phyloP scores from a whole-genome alignment of 1,284 basidiomycete species.

The Papiliotrema fonsecae region DNA sequence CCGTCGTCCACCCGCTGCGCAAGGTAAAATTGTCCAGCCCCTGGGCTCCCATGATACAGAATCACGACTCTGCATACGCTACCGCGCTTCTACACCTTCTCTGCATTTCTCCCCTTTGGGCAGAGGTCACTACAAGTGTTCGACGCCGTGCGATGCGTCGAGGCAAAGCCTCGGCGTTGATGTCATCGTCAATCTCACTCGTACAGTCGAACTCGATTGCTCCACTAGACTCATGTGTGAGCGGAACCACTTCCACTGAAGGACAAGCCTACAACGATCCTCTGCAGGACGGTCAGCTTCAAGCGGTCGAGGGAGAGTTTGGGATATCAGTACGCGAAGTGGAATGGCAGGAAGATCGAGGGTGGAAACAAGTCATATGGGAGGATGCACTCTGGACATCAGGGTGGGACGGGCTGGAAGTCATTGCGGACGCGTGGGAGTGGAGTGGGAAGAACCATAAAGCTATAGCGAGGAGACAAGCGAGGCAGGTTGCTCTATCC shows the following conservation, averaged over 20 bases:
- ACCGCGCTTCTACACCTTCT: constrained; percentile 1
- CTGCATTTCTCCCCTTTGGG: not conserved
- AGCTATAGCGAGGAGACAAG: not conserved
- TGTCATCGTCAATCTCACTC: no score
- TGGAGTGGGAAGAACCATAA: not conserved
- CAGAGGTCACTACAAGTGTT: not conserved
- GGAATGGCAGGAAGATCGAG: not conserved
- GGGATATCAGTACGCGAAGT: not conserved
- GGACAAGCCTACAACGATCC: no score
- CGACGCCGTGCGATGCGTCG: not conserved
- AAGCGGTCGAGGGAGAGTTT: not conserved
- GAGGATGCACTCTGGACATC: constrained; percentile 6
- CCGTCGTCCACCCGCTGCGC: no score
- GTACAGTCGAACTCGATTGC: no score
- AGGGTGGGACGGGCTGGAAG: constrained; percentile 7
- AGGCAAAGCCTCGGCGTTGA: no score
- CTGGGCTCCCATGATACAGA: no score
- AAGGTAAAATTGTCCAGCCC: no score
- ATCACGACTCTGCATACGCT: no score
- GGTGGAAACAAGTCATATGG: constrained; percentile 9
- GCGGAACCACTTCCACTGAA: no score
- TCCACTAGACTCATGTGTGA: no score
- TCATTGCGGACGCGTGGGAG: constrained; percentile 4
- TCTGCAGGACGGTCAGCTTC: not conserved
- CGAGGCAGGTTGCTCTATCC: not conserved